phyloP scores from a whole-genome alignment of 805 yeast species.

The Dipodascus albidus region DNA sequence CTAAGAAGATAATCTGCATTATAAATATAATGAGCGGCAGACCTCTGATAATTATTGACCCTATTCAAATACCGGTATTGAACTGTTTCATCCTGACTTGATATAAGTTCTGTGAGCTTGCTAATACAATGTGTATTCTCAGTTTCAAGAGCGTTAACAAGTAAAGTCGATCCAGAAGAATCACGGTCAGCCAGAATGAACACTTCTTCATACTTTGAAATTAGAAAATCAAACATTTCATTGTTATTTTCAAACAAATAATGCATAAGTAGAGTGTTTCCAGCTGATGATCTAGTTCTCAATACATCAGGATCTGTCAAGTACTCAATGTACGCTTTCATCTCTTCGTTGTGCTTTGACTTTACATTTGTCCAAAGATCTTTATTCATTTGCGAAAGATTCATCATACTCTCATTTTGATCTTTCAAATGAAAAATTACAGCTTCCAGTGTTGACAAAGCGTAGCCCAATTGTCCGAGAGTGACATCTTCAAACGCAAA shows the following conservation, averaged over 20 bases:
- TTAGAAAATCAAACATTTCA: slow-evolving; percentile 35
- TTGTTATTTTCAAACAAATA: slow-evolving; percentile 44
- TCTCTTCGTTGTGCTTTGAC: slow-evolving; percentile 2
- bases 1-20: slow-evolving; percentile 42
- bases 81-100: slow-evolving; percentile 36
- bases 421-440: slow-evolving; percentile 54
- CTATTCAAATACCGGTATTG: slow-evolving; percentile 36
- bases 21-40: slow-evolving; percentile 64
- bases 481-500: slow-evolving; percentile 41
- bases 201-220: slow-evolving; percentile 26
- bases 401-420: slow-evolving; percentile 29
- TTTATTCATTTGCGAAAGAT: slow-evolving; percentile 36
- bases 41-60: slow-evolving; percentile 42
- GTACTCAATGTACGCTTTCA: slow-evolving; percentile 1
- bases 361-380: slow-evolving; percentile 35
- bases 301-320: slow-evolving; percentile 18
- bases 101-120: slow-evolving; percentile 36
- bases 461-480: slow-evolving; percentile 60
- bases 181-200: slow-evolving; percentile 57
- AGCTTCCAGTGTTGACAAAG: slow-evolving; percentile 75
- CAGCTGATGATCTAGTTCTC: slow-evolving; percentile 35
- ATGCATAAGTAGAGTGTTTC: slow-evolving; percentile 61
- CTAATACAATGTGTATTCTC: slow-evolving; percentile 37
- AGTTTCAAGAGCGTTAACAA: slow-evolving; percentile 49
- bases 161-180: slow-evolving; percentile 40